Evolutionary conservation across 257 asterid species (phyloP).

Genomic region (Echites panduratus): DNA sequence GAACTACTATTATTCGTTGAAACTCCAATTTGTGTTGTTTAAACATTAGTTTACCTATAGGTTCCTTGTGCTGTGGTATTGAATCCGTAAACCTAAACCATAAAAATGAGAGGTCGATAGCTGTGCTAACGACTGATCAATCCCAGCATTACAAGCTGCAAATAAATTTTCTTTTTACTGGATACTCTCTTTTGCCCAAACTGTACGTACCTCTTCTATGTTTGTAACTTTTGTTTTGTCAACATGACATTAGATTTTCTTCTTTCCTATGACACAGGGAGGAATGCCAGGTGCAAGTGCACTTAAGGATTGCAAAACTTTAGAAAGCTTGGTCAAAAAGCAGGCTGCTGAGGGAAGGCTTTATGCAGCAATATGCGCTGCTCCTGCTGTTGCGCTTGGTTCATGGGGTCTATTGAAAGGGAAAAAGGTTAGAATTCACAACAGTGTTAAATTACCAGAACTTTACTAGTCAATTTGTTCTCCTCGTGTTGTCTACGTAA

Average conservation of each 20-base stretch:
- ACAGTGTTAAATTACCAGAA: neutral
- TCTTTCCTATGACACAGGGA: conserved; percentile 41
- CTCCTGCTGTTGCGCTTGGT: conserved; percentile 92
- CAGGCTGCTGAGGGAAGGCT: conserved; percentile 62
- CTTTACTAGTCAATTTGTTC: neutral
- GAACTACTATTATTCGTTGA: neutral
- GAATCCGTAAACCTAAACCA: no score
- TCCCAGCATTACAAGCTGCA: neutral
- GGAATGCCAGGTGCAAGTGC: conserved; percentile 88
- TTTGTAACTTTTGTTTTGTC: neutral
- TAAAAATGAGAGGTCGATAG: neutral
- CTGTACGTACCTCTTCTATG: no score
- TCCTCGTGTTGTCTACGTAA: conserved; percentile 2
- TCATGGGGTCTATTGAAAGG: conserved; percentile 93
- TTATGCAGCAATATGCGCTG: conserved; percentile 92
- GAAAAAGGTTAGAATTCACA: conserved; percentile 43
- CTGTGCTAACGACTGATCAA: neutral
- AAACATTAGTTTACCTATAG: neutral
- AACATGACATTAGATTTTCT: neutral
- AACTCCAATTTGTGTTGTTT: neutral
- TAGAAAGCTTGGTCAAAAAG: conserved; percentile 66
- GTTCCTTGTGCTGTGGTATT: neutral
- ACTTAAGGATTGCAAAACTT: conserved; percentile 61
- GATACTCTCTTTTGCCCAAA: no score
- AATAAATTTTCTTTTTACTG: neutral